Conservation (phyloP, 495 filamentous ascomycete genomes). For the Apiosordaria backusii region DNA sequence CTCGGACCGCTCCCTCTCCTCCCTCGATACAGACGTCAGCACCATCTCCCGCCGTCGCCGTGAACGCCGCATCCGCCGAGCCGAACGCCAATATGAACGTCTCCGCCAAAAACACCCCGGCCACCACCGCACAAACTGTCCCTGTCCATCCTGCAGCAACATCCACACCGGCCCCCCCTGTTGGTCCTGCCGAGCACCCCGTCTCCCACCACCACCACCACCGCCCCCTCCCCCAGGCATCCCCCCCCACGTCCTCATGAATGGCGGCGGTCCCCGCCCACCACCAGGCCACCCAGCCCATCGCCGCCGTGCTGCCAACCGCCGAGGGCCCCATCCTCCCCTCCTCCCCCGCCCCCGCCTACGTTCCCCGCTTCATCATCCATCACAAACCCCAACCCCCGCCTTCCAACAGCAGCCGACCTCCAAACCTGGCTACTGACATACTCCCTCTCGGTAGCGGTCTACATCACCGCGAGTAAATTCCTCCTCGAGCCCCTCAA, state of each 20-base stretch:
- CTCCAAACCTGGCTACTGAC: conserved; percentile 44
- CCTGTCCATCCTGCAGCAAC: conserved; percentile 37
- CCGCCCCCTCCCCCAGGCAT: conserved; percentile 21
- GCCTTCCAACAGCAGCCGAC: conserved; percentile 39
- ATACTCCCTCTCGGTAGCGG: conserved; percentile 43
- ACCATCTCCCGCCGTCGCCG: conserved; percentile 33
- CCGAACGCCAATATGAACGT: conserved; percentile 38
- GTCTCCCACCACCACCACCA: conserved; percentile 35
- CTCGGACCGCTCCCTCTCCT: conserved; percentile 22
- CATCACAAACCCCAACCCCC: conserved; percentile 17
- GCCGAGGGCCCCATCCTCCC: conserved; percentile 10
- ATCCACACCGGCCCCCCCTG: conserved; percentile 36
- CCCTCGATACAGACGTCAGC: conserved; percentile 32
- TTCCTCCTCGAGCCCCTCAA: conserved; percentile 46
- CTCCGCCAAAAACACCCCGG: conserved; percentile 41
- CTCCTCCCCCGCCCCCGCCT: conserved; percentile 2
- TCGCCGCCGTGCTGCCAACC: conserved; percentile 11
- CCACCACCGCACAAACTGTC: conserved; percentile 41
- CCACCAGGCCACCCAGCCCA: conserved; percentile 14
- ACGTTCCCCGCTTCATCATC: conserved; percentile 4
- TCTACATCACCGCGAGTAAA: conserved; percentile 46
- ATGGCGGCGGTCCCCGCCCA: conserved; percentile 10
- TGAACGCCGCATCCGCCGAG: conserved; percentile 34
- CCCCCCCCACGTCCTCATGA: conserved; percentile 22
- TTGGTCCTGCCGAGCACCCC: conserved; percentile 44